Base-by-base conservation (phyloP, 2,329 filamentous ascomycete species). In the Fusarium sp. region DNA sequence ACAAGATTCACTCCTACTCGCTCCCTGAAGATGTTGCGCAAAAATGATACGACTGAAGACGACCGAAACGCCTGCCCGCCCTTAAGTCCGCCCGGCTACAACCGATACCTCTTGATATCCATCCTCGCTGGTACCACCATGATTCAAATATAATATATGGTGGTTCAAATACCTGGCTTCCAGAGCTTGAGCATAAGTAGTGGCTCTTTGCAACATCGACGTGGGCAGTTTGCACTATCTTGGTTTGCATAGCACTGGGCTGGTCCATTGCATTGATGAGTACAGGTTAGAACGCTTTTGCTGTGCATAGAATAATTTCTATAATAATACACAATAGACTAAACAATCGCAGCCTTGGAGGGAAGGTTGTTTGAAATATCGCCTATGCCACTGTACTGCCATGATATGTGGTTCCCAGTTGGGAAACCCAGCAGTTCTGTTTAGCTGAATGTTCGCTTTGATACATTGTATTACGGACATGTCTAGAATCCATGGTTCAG, bases 1-100 rank as follows among this genome's bases (percentile, higher is more conserved):
- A 25, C 20, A 75, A 75, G 73, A 75, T 75, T 49, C 67, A 75
- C 49, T 73, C 70, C 13, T 75, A 74, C 32, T 67, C 42, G n/a
- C 14, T 32, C 8, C n/a, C 40, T 6, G 45, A 47, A 22, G 59
- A 71, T 6, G 22, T 12, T 6, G 3, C 29, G 8, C 25, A 41
- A 8, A 52, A 56, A 12, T 53, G 24, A 61, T 41, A 3, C 5
- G n/a, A 37, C 12, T 2, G 14, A 13, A 6, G 16, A 42, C 6
- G 18, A 48, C 7, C 18, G n/a, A 44, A 11, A 56, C n/a, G 25
- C 22, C 10, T 13, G n/a, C 20, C 22, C 25, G 46, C 34, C 11
- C 6, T 16, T 7, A 11, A 48, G 13, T 20, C 29, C 30, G 37
- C 20, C 3, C 24, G 7, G n/a, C n/a, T 29, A 40, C 13, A 18